Evolutionary conservation across 192 early-diverging fungal species (phyloP).

Genomic region (Umbelopsis isabellina): DNA sequence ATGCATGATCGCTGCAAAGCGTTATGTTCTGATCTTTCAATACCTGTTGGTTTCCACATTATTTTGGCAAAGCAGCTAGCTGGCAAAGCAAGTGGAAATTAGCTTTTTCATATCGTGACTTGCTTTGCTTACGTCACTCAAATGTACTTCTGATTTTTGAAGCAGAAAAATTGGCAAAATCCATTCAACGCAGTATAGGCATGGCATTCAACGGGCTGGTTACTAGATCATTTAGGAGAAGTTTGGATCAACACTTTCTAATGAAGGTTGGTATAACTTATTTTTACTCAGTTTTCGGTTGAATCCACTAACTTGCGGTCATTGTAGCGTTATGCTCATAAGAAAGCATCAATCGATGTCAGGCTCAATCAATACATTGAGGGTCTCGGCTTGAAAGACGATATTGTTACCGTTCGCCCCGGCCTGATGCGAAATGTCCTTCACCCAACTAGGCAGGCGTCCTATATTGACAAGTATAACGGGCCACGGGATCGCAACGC

Average conservation of each 20-base stretch:
- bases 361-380: slow-evolving; percentile 36
- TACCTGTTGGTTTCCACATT: slow-evolving; percentile 35
- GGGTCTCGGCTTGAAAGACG: slow-evolving; percentile 37
- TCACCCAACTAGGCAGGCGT: slow-evolving; percentile 33
- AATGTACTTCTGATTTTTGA: neutral
- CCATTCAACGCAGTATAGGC: neutral
- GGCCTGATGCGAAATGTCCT: slow-evolving; percentile 45
- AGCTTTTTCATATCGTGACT: slow-evolving; percentile 8
- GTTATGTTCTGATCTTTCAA: neutral
- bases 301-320: neutral
- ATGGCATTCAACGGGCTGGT: no score
- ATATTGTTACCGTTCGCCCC: slow-evolving; percentile 42
- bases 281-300: neutral
- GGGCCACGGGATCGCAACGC: slow-evolving; percentile 21
- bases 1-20: no score
- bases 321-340: slow-evolving; percentile 32
- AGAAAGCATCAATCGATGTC: slow-evolving; percentile 37
- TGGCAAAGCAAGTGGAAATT: neutral
- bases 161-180: neutral
- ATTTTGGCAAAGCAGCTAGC: neutral
- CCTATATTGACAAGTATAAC: slow-evolving; percentile 27
- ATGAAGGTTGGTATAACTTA: no score
- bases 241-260: no score
- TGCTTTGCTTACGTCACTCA: slow-evolving; percentile 10
- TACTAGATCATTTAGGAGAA: no score